Conservation (phyloP, 2,329 filamentous ascomycete genomes). For the Beauveria medogensis region DNA sequence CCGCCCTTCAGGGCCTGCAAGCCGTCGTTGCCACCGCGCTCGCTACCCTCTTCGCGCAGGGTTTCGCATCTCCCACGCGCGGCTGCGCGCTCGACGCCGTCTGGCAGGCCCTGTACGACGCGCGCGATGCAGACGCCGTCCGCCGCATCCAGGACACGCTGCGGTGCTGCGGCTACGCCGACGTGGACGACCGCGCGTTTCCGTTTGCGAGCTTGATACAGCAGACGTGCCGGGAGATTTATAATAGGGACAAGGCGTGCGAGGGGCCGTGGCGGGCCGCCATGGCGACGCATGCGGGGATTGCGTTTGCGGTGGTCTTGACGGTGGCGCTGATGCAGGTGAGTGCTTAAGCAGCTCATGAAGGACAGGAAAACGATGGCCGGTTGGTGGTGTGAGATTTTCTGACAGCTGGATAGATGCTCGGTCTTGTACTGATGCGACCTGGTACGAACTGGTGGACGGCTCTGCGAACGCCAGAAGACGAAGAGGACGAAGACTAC, state of each 20-base stretch:
- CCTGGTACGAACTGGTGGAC: slow-evolving; percentile 25
- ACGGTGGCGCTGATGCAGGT: slow-evolving; percentile 50
- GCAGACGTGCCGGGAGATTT: slow-evolving; percentile 36
- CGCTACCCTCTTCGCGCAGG: slow-evolving; percentile 34
- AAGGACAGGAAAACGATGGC: too few species aligned
- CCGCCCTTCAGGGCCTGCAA: slow-evolving; percentile 34
- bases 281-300: slow-evolving; percentile 43
- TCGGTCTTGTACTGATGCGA: slow-evolving; percentile 23
- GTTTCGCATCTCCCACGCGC: slow-evolving; percentile 22
- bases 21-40: slow-evolving; percentile 34
- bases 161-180: slow-evolving; percentile 57
- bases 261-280: slow-evolving; percentile 46
- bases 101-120: slow-evolving; percentile 48
- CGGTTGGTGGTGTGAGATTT: background rate
- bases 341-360: background rate
- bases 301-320: slow-evolving; percentile 47
- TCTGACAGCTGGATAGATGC: slow-evolving; percentile 17
- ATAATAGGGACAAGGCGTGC: slow-evolving; percentile 40
- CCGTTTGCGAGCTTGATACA: slow-evolving; percentile 40
- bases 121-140: slow-evolving; percentile 43
- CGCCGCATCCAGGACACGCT: slow-evolving; percentile 56
- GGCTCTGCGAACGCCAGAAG: slow-evolving; percentile 16
- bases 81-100: slow-evolving; percentile 47
- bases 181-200: slow-evolving; percentile 50
- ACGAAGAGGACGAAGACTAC: background rate